A percentile compares a stretch with the other conserved stretches of the same genome.
Conservation (phyloP, 2,329 filamentous ascomycete genomes). For the Claviceps sp. region DNA sequence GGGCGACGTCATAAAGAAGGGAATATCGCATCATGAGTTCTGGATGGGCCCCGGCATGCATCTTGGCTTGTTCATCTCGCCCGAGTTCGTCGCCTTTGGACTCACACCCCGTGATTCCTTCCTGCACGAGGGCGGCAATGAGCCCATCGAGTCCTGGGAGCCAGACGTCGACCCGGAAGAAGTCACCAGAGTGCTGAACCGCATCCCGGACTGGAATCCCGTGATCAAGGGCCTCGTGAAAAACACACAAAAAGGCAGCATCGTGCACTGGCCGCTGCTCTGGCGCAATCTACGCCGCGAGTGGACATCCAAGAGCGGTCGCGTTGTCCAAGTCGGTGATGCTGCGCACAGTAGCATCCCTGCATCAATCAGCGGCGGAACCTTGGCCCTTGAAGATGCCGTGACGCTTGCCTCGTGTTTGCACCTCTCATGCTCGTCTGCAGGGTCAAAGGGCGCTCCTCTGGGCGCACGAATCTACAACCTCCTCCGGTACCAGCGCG, state of each 20-base stretch:
- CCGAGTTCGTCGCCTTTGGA: neutral
- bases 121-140: neutral
- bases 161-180: slow-evolving; percentile 1
- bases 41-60: slow-evolving; percentile 3
- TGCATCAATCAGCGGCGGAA: slow-evolving; percentile 10
- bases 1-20: neutral
- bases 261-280: slow-evolving; percentile 9
- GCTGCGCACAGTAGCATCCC: slow-evolving; percentile 11
- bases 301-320: slow-evolving; percentile 7
- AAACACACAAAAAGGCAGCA: neutral
- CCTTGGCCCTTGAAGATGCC: slow-evolving; percentile 11
- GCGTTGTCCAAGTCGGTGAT: slow-evolving; percentile 12
- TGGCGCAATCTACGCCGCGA: slow-evolving; percentile 7
- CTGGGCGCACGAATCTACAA: slow-evolving; percentile 1
- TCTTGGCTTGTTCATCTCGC: neutral
- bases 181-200: neutral
- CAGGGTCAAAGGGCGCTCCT: neutral
- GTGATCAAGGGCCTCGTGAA: slow-evolving; percentile 1
- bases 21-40: neutral
- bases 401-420: slow-evolving; percentile 10
- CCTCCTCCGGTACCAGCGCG: slow-evolving; percentile 4
- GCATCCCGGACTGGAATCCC: neutral
- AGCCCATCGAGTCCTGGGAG: slow-evolving; percentile 2
- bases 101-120: neutral
- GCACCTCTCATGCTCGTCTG: slow-evolving; percentile 1